Base-by-base conservation (phyloP, 176 grass and related monocot genomes). In the Zoysia japonica region DNA sequence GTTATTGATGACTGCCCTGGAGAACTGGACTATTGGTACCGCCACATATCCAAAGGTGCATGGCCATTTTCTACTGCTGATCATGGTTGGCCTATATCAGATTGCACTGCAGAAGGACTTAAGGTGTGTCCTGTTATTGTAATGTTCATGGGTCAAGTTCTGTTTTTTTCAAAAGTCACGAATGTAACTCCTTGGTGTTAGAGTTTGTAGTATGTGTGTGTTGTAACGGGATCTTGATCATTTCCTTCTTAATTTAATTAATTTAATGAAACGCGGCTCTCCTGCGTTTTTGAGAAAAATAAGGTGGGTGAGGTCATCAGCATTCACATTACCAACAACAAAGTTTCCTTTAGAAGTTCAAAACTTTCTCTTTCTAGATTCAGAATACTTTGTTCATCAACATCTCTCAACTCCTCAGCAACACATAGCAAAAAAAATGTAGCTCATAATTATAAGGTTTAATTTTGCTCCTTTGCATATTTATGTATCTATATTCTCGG, bases 31-130 rank as follows among this genome's bases (percentile, higher is more conserved):
- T 75, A 76, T 2, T 99, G 92, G 92, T 95, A 99, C 59, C 92
- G 92, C 68, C 95, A 98, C 88, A 91, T 94, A 76, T 98, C 95
- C 74, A 99, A 99, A 99, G 96, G 92, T 76, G 90, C 92, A 84
- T 99, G 96, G 96, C 86, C 96, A 7, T 99, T 99, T 63, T 99
- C 96, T 42, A 95, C 84, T n/a, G 86, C 37, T 44, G 96, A 99
- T 77, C 86, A 99, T 45, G 96, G 96, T 50, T 99, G 96, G 96
- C 88, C 92, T 83, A 84, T 95, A 88, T 99, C 96, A 59, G 96
- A 95, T 87, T 99, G 96, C 81, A 95, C 92, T 73, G 85, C 92
- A 41, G 96, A 95, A 95, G 96, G 92, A 87, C 57, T 99, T 49
- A 99, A 99, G 92, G 87, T 28, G 28, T 28, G 28, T 28, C 28